Base-by-base conservation (phyloP, 805 yeast genomes). In the Sungouiozyma intestinalis region DNA sequence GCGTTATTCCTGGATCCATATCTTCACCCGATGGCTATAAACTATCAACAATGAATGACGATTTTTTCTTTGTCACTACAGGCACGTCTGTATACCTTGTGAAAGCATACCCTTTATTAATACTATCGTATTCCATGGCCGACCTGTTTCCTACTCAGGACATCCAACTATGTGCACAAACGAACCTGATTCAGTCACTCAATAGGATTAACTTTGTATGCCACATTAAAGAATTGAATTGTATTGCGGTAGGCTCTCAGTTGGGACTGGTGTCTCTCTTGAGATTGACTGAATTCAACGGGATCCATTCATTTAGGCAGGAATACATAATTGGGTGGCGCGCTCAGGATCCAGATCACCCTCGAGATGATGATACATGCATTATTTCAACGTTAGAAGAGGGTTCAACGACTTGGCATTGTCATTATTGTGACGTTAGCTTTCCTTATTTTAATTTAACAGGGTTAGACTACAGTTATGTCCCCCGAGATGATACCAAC, bases 321-420 rank as follows among this genome's bases (percentile, higher is more conserved):
- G 62, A 57, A 38, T 55, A 53, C 45, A 45, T 56, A 16, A 16
- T 51, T 3, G 61, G 61, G 6, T 55, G 60, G 58, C 39, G 45
- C 8, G 33, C 48, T 6, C 59, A 54, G 40, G 46, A 52, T 20
- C 48, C 54, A 8, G 35, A 32, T 19, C 16, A 33, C 9, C 40
- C 46, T 13, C 6, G 38, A 15, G 11, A 15, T 6, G 40, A 43
- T 20, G 40, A 40, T 36, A 21, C n/a, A 2, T 51, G 54, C 35
- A 39, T 45, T 11, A 9, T 8, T 17, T 16, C 19, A 16, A 16
- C 21, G 14, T 24, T 27, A 5, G 40, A 38, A 2, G 45, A 40
- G 27, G 40, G 33, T 16, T 20, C 35, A 14, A 9, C 37, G 3
- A 24, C 33, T 6, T 39, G 39, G 18, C 35, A 35, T 16, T 54